These are phyloP conservation scores for Eucalyptus lansdowneana DNA, from an alignment of 345 rosid species.

Conservation along the genomic window DNA sequence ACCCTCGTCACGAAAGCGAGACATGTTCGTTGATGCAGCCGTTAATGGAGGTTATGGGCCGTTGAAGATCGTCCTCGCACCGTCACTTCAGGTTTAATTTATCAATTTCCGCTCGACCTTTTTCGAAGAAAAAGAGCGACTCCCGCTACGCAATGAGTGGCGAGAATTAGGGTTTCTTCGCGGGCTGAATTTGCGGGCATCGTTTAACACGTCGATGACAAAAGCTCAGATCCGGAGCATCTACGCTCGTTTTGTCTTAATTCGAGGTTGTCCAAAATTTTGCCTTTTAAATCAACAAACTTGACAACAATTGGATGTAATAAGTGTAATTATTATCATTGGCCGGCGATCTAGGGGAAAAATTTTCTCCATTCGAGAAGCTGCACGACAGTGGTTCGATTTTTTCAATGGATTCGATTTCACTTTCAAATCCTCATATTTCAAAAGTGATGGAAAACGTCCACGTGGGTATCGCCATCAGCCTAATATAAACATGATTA, in stretches of 20 bases:
- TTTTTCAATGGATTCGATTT: not conserved
- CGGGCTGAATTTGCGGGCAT: no score
- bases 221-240: no score
- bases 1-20: not conserved
- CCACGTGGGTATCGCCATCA: not conserved
- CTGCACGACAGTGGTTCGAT: not conserved
- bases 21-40: slow-evolving; percentile 21
- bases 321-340: no score
- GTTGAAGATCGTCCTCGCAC: no score
- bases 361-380: not conserved
- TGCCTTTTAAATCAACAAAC: not conserved
- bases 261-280: no score
- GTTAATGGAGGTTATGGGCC: not conserved
- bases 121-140: no score
- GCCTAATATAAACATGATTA: not conserved
- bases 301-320: not conserved
- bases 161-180: no score
- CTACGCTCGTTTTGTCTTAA: no score
- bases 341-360: not conserved
- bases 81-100: no score
- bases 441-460: not conserved
- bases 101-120: no score
- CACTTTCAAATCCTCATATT: not conserved
- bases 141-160: no score
- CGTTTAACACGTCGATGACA: no score